phyloP scores from a whole-genome alignment of 176 grass and related monocot genomes.

The Thalia dealbata region DNA sequence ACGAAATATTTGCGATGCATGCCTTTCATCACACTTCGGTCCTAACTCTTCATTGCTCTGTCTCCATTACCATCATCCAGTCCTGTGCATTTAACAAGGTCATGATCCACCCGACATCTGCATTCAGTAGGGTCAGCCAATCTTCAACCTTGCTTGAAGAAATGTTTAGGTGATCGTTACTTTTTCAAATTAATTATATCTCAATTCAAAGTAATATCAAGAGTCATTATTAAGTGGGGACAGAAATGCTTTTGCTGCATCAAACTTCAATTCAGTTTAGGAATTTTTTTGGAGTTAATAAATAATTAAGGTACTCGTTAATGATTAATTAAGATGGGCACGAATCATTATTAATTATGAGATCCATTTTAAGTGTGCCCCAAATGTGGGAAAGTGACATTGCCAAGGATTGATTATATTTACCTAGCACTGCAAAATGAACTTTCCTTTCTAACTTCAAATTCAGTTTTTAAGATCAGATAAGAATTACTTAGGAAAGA shows the following conservation, averaged over 20 bases:
- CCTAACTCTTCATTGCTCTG: neutral
- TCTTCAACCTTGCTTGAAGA: too few species aligned
- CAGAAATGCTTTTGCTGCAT: neutral
- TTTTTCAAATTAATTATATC: too few species aligned
- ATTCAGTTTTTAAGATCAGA: too few species aligned
- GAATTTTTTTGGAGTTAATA: neutral
- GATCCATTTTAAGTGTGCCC: neutral
- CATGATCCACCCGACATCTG: neutral
- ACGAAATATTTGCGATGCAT: neutral
- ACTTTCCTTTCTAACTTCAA: too few species aligned
- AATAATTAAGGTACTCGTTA: neutral
- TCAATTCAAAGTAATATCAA: too few species aligned
- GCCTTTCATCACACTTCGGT: neutral
- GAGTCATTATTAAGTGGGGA: too few species aligned
- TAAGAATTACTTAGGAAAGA: too few species aligned
- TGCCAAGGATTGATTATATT: too few species aligned
- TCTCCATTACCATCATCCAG: neutral
- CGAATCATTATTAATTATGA: neutral
- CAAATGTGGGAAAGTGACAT: neutral
- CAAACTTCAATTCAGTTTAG: neutral
- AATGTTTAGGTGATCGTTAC: too few species aligned
- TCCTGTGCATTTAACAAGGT: neutral
- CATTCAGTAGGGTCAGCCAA: neutral
- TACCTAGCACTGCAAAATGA: too few species aligned
- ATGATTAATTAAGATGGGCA: neutral